Conservation (phyloP, 108 stramenopile species). For the Stephanodiscus minutulus region DNA sequence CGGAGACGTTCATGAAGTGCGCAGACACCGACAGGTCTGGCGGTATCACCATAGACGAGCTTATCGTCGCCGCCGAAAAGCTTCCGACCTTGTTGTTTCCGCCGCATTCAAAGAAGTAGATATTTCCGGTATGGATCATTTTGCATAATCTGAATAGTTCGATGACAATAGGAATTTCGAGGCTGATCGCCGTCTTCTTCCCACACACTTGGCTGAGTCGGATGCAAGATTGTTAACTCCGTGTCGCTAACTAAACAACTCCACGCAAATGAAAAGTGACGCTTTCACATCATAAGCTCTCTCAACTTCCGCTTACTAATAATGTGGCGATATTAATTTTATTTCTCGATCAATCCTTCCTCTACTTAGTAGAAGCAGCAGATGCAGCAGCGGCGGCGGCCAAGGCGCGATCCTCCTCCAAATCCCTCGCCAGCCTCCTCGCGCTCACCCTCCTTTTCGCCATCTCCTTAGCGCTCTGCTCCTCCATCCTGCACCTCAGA, state of each 20-base stretch:
- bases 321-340: too few relatives aligned
- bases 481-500: conserved; percentile 80
- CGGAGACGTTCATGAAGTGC: conserved; percentile 67
- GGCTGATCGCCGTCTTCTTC: too few relatives aligned
- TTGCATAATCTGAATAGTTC: background rate
- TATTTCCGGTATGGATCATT: background rate
- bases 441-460: conserved; percentile 61
- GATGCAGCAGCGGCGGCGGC: background rate
- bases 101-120: background rate
- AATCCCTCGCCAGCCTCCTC: conserved; percentile 62
- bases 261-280: too few relatives aligned
- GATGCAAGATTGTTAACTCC: too few relatives aligned
- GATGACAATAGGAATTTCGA: background rate
- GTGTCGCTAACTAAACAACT: too few relatives aligned
- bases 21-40: conserved; percentile 65
- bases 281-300: too few relatives aligned
- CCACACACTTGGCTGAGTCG: too few relatives aligned
- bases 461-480: conserved; percentile 71
- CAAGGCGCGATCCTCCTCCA: conserved; percentile 32
- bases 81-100: conserved; percentile 81
- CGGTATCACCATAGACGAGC: conserved; percentile 61
- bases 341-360: background rate
- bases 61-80: conserved; percentile 58
- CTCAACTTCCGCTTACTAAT: too few relatives aligned
- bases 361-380: background rate